These are phyloP conservation scores for Schoenoplectus tabernaemontani DNA, from an alignment of 202 grass and related monocot species.

Conservation along the genomic window DNA sequence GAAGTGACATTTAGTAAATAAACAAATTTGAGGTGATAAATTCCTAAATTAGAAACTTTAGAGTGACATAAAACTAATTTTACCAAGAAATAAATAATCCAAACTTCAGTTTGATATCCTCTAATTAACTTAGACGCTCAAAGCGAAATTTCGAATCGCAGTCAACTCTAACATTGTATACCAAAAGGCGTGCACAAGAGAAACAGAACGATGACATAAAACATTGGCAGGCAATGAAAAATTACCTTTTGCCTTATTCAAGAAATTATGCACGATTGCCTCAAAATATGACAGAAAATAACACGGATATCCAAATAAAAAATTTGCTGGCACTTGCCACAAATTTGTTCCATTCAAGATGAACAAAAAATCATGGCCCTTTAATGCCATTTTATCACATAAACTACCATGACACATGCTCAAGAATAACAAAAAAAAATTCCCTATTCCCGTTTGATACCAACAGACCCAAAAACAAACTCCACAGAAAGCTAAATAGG, in stretches of 20 bases:
- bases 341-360: conserved; percentile 56
- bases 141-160: neutral
- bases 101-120: too few species aligned
- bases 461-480: conserved; percentile 3
- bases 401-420: conserved; percentile 34
- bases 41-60: too few species aligned
- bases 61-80: too few species aligned
- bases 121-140: too few species aligned
- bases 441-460: conserved; percentile 17
- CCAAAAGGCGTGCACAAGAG: neutral
- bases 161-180: neutral
- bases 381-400: conserved; percentile 16
- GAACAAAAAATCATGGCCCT: conserved; percentile 59
- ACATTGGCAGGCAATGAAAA: neutral
- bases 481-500: conserved; percentile 8
- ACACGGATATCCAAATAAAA: neutral
- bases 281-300: neutral
- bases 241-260: neutral
- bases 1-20: too few species aligned
- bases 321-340: conserved; percentile 23
- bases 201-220: neutral
- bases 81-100: too few species aligned
- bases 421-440: conserved; percentile 33
- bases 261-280: neutral
- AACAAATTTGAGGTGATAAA: too few species aligned